Evolutionary conservation across 257 asterid species (phyloP).

Genomic region (Forsythia viridissima): DNA sequence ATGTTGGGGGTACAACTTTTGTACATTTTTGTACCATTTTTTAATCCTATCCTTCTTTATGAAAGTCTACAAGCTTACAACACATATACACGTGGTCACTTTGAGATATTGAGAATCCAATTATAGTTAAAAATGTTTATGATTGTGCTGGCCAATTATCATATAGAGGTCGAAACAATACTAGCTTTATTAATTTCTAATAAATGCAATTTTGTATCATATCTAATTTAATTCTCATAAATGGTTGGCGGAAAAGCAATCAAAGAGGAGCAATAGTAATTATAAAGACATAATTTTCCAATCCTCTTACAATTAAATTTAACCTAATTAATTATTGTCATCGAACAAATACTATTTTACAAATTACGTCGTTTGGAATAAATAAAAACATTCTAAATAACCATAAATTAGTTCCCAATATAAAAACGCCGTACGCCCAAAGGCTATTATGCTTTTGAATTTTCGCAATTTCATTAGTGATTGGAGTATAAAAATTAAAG

Average conservation of each 20-base stretch:
- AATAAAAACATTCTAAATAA: no score
- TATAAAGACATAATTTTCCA: neutral
- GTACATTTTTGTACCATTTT: neutral
- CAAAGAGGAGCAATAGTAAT: neutral
- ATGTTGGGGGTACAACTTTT: neutral
- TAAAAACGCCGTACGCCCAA: no score
- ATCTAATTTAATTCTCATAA: neutral
- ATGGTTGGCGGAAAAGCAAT: neutral
- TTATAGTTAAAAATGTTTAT: conserved; percentile 1
- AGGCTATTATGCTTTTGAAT: no score
- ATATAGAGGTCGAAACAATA: no score
- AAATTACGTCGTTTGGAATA: neutral
- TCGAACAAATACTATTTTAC: neutral
- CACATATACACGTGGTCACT: conserved; percentile 16
- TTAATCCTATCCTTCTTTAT: neutral
- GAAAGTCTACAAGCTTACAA: conserved; percentile 24
- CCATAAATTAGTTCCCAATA: no score
- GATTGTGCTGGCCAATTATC: conserved; percentile 19
- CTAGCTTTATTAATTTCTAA: no score
- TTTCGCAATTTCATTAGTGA: neutral
- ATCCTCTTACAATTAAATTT: no score
- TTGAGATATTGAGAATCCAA: conserved; percentile 8
- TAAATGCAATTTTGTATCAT: neutral
- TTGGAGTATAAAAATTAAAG: neutral
- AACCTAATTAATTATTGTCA: neutral